Conservation (phyloP, 1,284 basidiomycete species). For the Ceratobasidium sp. region DNA sequence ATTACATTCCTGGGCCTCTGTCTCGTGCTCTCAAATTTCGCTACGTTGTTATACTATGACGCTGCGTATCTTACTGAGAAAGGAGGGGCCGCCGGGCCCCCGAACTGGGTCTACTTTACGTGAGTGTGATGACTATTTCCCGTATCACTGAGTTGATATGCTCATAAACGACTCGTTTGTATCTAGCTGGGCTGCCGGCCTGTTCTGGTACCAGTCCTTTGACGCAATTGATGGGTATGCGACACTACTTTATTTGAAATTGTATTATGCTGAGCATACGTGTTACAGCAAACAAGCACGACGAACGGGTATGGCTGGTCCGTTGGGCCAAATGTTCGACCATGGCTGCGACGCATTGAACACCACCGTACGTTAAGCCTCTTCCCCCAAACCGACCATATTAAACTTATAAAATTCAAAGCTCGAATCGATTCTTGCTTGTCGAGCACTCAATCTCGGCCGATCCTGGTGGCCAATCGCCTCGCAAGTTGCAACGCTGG, state of each 20-base stretch:
- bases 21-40: slow-evolving; percentile 85
- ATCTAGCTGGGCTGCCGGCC: slow-evolving; percentile 87
- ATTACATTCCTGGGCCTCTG: slow-evolving; percentile 83
- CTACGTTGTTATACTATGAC: slow-evolving; percentile 83
- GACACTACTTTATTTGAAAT: background rate
- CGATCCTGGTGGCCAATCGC: slow-evolving; percentile 96
- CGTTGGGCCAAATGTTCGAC: slow-evolving; percentile 96
- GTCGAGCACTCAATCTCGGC: slow-evolving; percentile 88
- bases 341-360: slow-evolving; percentile 95
- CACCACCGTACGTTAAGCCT: slow-evolving; percentile 82
- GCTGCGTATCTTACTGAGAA: slow-evolving; percentile 73
- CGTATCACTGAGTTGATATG: no score
- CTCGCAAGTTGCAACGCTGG: slow-evolving; percentile 83
- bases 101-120: slow-evolving; percentile 87
- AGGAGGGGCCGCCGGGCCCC: slow-evolving; percentile 67
- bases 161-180: no score
- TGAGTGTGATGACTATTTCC: no score
- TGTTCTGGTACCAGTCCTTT: slow-evolving; percentile 92
- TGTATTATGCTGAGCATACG: slow-evolving; percentile 38
- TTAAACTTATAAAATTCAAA: slow-evolving; percentile 47
- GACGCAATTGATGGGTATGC: slow-evolving; percentile 92
- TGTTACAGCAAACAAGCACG: slow-evolving; percentile 88
- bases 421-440: slow-evolving; percentile 83
- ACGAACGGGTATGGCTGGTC: slow-evolving; percentile 93
- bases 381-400: slow-evolving; percentile 23